Base-by-base conservation (phyloP, 225 moss, liverwort and hornwort genomes). In the Marchantia paleacea region DNA sequence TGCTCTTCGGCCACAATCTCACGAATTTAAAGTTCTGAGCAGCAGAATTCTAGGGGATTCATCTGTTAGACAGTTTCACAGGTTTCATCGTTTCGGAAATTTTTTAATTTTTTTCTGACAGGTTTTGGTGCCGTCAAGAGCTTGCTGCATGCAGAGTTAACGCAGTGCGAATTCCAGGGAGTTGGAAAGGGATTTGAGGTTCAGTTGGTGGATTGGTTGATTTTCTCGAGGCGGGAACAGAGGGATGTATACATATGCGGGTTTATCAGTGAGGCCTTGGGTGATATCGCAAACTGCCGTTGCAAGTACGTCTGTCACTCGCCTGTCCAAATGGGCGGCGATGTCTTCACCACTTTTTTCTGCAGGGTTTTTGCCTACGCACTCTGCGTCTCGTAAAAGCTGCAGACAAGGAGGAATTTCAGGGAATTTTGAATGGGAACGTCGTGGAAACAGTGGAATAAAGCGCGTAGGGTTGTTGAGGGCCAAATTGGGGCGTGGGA, bases 191-290 rank as follows among this genome's bases (percentile, higher is more conserved):
- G 39, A 39, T 39, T 39, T 5, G 39, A 39, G 39, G 39, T 39
- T 39, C 39, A 39, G 39, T 39, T 5, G 39, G 39, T 5, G 39
- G 39, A 5, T 39, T 39, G 39, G 39, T 39, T 39, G 39, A 39
- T 39, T 39, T 39, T 2, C 39, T 39, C 39, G 39, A 39, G 39
- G 39, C 5, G 52, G 75, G 55, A 30, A 47, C 39, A 77, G 61
- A 75, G 81, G 85, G 67, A 81, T 85, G 85, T 78, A 81, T 69
- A 81, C 81, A 26, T 78, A 67, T 57, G 81, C 78, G 51, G 81
- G 81, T 15, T 81, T 81, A 51, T 78, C 84, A 12, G 69, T 85
- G 25, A 85, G 81, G 81, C 81, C 78, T 26, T 66, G 81, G 81
- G 58, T 85, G 55, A 69, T 67, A 10, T 65, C 57, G 15, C 52